Conservation (phyloP, 2,329 filamentous ascomycete genomes). For the Xylaria sp. region DNA sequence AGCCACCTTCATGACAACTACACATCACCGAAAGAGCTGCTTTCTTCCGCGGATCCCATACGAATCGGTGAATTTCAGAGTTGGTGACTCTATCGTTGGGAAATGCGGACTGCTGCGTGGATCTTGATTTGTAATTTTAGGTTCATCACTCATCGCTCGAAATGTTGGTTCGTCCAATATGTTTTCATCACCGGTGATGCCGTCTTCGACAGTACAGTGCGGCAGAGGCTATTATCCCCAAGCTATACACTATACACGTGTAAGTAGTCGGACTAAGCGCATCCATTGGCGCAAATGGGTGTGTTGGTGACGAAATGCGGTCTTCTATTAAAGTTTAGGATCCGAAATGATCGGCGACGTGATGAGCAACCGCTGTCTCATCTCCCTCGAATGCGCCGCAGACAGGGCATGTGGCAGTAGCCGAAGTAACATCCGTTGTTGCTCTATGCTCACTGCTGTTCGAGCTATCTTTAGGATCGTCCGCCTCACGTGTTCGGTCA, state of each 20-base stretch:
- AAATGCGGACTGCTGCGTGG: neutral
- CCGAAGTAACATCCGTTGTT: conserved; percentile 44
- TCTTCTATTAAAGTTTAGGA: conserved; percentile 10
- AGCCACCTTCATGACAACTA: conserved; percentile 2
- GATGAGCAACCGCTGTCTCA: conserved; percentile 73
- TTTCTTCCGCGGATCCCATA: neutral
- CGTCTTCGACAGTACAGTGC: neutral
- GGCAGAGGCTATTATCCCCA: neutral
- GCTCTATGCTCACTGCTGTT: conserved; percentile 30
- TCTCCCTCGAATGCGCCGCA: conserved; percentile 75
- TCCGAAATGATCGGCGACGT: conserved; percentile 71
- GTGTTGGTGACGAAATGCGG: neutral
- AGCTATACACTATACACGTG: neutral
- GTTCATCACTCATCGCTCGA: neutral
- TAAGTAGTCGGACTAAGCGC: neutral
- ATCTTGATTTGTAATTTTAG: neutral
- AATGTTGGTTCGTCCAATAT: neutral
- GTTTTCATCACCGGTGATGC: neutral
- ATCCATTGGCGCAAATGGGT: neutral
- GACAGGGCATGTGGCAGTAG: conserved; percentile 67
- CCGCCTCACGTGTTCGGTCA: conserved; percentile 33
- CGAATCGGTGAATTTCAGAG: neutral
- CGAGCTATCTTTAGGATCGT: conserved; percentile 26
- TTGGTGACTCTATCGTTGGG: neutral
- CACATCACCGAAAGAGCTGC: neutral